Base-by-base conservation (phyloP, 2,329 filamentous ascomycete genomes). In the Pseudogymnoascus sp. region DNA sequence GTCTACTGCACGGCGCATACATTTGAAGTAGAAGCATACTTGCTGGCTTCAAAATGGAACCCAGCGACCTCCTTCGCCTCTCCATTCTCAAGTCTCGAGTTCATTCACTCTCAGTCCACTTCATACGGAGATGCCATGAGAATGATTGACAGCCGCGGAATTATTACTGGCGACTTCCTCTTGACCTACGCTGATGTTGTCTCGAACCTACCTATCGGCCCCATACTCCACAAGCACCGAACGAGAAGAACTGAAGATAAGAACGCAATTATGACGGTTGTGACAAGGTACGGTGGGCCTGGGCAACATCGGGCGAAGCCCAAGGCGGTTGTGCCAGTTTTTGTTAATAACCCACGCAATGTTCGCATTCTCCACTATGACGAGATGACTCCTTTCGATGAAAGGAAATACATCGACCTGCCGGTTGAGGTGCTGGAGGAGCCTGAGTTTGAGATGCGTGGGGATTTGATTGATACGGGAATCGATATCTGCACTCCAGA, bases 401-500 rank as follows among this genome's bases (percentile, higher is more conserved):
- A 79, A 61, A 84, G 87, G 37, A 84, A 84, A 69, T 84, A 87
- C 66, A 75, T 93, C 42, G 84, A 83, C 60, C 83, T 97, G 56
- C 92, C 97, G 70, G 83, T 90, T 1, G 87, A 91, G 38, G 80
- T 96, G n/a, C 79, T 96, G 17, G 85, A 88, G 61, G 82, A 85
- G 59, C 82, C 89, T 68, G 77, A 78, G 50, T 38, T 60, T 23
- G 90, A 96, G 73, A 83, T 96, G 60, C 91, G 96, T 69, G 85
- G 89, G 67, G 93, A 99, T 75, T 79, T 99, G 64, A 89, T 97
- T 66, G 95, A 99, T 75, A 93, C 91, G 69, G 90, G 91, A 61
- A 95, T 99, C 71, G 95, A 99, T 73, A 97, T 99, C 67, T 97
- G 93, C 76, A 97, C 95, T 0, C 93, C 93, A 0, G 95, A 97